These are phyloP conservation scores for Gossypium davidsonii DNA, from an alignment of 441 rosid genomes.

Conservation along the genomic window DNA sequence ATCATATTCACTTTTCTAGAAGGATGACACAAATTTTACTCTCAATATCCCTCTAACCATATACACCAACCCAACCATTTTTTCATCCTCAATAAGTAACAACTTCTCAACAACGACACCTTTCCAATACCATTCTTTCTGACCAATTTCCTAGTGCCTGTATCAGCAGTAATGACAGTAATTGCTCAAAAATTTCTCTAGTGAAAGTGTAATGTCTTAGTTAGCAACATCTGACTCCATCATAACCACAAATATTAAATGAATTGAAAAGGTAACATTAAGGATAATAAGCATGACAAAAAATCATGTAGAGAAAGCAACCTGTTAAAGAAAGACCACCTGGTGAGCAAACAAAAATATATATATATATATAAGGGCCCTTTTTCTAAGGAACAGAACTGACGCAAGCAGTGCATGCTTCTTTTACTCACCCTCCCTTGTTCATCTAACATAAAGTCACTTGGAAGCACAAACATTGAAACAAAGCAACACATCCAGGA, in stretches of 20 bases:
- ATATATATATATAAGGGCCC: not conserved
- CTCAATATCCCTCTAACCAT: not conserved
- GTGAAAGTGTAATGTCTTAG: conserved; percentile 4
- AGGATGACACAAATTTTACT: not conserved
- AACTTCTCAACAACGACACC: not conserved
- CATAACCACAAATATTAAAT: not conserved
- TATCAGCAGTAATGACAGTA: not conserved
- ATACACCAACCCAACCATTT: not conserved
- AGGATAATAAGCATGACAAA: not conserved
- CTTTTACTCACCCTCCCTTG: not conserved
- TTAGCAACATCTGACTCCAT: not conserved
- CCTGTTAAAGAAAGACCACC: not conserved
- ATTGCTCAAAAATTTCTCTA: not conserved
- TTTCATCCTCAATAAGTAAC: not conserved
- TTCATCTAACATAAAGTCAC: not conserved
- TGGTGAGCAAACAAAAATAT: not conserved
- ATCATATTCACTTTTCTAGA: not conserved
- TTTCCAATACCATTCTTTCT: not conserved
- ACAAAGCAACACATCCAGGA: not conserved
- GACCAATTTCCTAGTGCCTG: not conserved
- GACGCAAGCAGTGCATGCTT: not conserved
- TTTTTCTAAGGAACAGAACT: not conserved
- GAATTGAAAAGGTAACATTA: not conserved
- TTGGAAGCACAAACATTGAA: not conserved
- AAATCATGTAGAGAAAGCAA: not conserved